Conservation (phyloP, 495 filamentous ascomycete species). For the Hyaloscypha hepaticicola region DNA sequence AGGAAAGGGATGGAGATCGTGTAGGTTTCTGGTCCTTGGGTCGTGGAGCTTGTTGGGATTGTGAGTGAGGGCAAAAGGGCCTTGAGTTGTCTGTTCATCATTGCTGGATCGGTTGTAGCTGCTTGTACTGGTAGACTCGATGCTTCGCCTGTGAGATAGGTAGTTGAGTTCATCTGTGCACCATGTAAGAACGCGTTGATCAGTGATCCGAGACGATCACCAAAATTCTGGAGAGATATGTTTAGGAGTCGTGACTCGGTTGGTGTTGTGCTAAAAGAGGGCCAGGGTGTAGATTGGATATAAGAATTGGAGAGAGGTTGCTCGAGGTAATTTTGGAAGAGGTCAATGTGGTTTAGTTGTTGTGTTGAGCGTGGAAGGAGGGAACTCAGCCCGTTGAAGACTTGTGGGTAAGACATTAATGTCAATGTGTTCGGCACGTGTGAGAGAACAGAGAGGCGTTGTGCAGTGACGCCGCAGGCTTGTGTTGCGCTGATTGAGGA, state of each 20-base stretch:
- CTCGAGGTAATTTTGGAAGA: conserved; percentile 23
- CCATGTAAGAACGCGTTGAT: conserved; percentile 24
- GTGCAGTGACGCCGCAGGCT: conserved; percentile 21
- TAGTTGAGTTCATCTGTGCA: conserved; percentile 14
- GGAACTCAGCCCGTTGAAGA: conserved; percentile 1
- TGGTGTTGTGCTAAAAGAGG: background rate
- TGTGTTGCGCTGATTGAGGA: background rate
- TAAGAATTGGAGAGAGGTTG: conserved; percentile 15
- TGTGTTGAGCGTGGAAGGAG: conserved; percentile 15
- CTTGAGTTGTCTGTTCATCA: background rate
- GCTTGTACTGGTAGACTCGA: background rate
- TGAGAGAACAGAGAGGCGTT: conserved; percentile 19
- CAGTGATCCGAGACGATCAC: conserved; percentile 15
- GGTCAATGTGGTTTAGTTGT: conserved; percentile 9
- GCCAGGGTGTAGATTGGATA: conserved; percentile 21
- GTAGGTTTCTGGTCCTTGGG: background rate
- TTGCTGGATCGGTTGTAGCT: background rate
- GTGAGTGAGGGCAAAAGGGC: conserved; percentile 6
- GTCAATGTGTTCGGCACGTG: conserved; percentile 11
- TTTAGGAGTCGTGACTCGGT: conserved; percentile 16
- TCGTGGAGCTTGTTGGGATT: conserved; percentile 4
- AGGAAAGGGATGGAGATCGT: conserved; percentile 12
- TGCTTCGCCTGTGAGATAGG: conserved; percentile 9
- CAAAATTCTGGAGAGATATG: conserved; percentile 21
- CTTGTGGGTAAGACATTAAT: conserved; percentile 6